Evolutionary conservation across 176 grass and related monocot species (phyloP).

Genomic region (Secale cereale): DNA sequence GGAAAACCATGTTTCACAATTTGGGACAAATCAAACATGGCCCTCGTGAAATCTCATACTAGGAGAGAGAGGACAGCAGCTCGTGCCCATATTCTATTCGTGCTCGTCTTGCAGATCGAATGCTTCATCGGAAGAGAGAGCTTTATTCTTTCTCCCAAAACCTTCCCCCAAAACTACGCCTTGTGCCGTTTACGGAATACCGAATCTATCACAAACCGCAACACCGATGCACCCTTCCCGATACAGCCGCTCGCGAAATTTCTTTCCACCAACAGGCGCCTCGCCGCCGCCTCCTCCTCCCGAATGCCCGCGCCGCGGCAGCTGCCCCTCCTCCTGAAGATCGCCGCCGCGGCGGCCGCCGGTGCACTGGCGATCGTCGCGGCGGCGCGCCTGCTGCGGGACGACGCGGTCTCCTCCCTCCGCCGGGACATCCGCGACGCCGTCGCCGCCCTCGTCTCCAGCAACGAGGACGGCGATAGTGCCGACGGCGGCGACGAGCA

Average conservation of each 20-base stretch:
- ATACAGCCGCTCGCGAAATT: background rate
- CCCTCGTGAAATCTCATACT: background rate
- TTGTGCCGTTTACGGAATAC: background rate
- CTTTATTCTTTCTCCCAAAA: constrained; percentile 42
- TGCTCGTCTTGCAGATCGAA: constrained; percentile 9
- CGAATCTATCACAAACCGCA: background rate
- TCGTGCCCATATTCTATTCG: constrained; percentile 35
- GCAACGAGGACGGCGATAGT: background rate
- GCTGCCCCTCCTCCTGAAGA: constrained; percentile 59
- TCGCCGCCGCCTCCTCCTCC: background rate
- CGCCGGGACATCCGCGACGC: constrained; percentile 39
- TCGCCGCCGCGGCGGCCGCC: constrained; percentile 52
- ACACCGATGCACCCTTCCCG: background rate
- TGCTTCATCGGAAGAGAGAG: constrained; percentile 15
- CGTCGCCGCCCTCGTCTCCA: constrained; percentile 16
- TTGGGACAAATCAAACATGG: background rate
- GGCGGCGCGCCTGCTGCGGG: constrained; percentile 31
- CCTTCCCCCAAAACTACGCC: background rate
- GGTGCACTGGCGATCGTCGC: constrained; percentile 49
- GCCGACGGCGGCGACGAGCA: background rate
- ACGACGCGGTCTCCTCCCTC: constrained; percentile 47
- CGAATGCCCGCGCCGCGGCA: constrained; percentile 35
- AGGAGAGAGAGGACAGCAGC: background rate
- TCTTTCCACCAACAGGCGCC: background rate
- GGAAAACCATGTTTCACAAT: background rate